phyloP scores from a whole-genome alignment of 129 eudicot species.

The Smallanthus sonchifolius region DNA sequence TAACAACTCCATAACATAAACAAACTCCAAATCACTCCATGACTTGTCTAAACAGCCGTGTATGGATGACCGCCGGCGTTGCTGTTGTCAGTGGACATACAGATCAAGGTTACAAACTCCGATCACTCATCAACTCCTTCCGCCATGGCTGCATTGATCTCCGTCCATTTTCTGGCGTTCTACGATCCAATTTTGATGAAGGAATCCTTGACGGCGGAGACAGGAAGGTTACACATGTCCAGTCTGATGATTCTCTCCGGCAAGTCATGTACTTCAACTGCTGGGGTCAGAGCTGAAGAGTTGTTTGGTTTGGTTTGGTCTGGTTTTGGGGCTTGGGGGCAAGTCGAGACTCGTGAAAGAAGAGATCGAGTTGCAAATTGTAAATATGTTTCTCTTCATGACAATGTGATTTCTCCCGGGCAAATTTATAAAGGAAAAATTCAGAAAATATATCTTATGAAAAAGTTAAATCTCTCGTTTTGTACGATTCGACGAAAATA shows the following conservation, averaged over 20 bases:
- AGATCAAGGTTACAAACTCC: constrained; percentile 38
- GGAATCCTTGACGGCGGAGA: background rate
- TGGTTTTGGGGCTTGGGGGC: background rate
- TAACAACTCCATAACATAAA: background rate
- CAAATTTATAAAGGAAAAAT: background rate
- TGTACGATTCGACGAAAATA: no score
- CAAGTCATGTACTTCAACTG: constrained; percentile 53
- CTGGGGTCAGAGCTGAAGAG: constrained; percentile 40
- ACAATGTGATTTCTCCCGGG: background rate
- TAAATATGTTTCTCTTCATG: background rate
- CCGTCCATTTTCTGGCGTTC: background rate
- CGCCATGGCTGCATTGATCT: constrained; percentile 6
- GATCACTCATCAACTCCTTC: constrained; percentile 29
- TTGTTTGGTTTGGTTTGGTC: background rate
- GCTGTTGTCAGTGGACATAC: constrained; percentile 38
- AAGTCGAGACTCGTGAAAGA: background rate
- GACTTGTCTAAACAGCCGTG: constrained; percentile 33
- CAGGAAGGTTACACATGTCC: background rate
- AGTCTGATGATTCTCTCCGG: constrained; percentile 46
- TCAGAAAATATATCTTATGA: no score
- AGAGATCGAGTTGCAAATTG: background rate
- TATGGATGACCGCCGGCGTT: constrained; percentile 41
- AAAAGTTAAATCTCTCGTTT: no score
- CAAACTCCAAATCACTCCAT: background rate
- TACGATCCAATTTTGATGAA: background rate